Conservation (phyloP, 2,329 filamentous ascomycete genomes). For the Colletotrichum tabaci region DNA sequence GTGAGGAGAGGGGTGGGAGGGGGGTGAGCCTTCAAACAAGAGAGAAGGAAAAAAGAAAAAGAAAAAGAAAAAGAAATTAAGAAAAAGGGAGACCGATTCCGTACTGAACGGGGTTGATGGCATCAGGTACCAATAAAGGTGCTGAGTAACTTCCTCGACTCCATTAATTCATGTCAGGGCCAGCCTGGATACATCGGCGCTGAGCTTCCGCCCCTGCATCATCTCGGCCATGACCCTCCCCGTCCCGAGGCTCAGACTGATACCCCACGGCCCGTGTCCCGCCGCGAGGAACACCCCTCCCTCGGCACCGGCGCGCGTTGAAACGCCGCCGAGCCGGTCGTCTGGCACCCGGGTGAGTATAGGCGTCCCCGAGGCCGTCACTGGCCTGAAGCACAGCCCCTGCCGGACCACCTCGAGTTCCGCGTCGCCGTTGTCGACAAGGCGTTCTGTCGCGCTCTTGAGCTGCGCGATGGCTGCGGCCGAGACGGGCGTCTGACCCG, state of each 20-base stretch:
- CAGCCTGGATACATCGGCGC: constrained; percentile 72
- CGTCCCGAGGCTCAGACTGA: constrained; percentile 75
- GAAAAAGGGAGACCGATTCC: background rate
- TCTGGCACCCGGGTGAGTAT: constrained; percentile 73
- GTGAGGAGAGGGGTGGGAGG: background rate
- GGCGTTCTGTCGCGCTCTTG: constrained; percentile 61
- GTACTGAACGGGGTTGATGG: background rate
- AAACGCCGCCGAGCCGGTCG: constrained; percentile 64
- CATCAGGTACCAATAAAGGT: background rate
- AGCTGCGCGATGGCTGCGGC: constrained; percentile 63
- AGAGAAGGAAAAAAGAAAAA: no score
- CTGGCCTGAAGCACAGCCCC: constrained; percentile 81
- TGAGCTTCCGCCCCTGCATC: constrained; percentile 71
- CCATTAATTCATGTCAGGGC: constrained; percentile 40
- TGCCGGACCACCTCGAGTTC: constrained; percentile 75
- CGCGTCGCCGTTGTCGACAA: constrained; percentile 63
- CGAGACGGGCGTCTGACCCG: constrained; percentile 63
- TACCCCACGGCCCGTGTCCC: constrained; percentile 85
- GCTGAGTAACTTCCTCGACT: background rate
- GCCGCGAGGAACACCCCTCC: constrained; percentile 80
- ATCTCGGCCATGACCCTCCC: constrained; percentile 80
- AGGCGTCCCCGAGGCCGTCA: constrained; percentile 75
- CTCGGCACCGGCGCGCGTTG: constrained; percentile 56
- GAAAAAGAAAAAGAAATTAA: background rate
- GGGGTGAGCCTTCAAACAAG: background rate